phyloP scores from a whole-genome alignment of 78 protist genomes.

The Dictyostelium firmibasis region DNA sequence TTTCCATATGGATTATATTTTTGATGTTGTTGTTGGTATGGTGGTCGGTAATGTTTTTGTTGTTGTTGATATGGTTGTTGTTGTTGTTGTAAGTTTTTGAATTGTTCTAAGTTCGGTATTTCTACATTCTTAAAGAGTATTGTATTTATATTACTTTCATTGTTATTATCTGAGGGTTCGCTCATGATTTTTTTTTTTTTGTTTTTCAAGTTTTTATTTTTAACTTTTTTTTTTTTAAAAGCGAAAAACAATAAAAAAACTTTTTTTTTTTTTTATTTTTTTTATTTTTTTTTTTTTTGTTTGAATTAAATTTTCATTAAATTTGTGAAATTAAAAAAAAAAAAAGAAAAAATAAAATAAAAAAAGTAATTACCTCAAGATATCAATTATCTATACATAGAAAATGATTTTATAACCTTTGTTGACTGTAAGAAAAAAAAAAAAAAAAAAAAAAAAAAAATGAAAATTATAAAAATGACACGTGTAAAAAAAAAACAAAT shows the following conservation, averaged over 20 bases:
- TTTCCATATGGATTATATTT: background rate
- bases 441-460: background rate
- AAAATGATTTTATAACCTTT: background rate
- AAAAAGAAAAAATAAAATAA: no score
- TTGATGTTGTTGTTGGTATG: background rate
- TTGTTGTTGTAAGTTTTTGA: background rate
- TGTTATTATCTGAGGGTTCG: background rate
- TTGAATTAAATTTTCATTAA: no score
- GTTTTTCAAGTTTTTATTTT: background rate
- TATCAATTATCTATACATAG: no score
- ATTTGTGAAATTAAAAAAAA: no score
- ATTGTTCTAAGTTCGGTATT: background rate
- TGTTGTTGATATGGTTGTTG: background rate
- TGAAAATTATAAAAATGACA: background rate
- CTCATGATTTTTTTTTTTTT: background rate
- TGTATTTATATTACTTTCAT: background rate
- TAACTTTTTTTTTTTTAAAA: background rate
- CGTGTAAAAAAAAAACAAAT: background rate
- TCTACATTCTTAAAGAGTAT: background rate
- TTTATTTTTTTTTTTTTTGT: no score
- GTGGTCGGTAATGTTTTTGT: background rate
- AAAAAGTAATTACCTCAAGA: no score
- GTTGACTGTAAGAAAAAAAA: background rate
- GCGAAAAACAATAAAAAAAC: no score
- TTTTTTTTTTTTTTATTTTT: no score